These are phyloP conservation scores for Saccharomycopsis phalli DNA, from an alignment of 1,139 yeast genomes.

Conservation along the genomic window DNA sequence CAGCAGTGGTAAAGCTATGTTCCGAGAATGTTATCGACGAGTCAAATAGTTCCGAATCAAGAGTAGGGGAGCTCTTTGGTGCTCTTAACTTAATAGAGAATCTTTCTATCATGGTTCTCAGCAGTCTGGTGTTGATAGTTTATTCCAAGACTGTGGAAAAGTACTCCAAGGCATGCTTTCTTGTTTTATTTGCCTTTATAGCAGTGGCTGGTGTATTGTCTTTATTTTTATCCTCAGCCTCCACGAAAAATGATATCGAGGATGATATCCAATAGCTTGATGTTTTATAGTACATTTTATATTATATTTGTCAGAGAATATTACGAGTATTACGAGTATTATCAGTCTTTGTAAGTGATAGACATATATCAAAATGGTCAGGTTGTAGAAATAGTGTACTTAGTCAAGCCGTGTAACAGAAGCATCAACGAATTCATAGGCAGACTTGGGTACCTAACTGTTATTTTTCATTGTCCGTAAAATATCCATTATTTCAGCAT, in stretches of 20 bases:
- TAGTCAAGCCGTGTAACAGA: too few species aligned
- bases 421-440: too few species aligned
- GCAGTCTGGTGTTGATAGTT: slow-evolving; percentile 29
- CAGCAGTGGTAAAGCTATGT: slow-evolving; percentile 34
- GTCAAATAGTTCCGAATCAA: slow-evolving; percentile 22
- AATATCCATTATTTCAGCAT: slow-evolving; percentile 51
- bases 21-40: slow-evolving; percentile 5
- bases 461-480: slow-evolving; percentile 65
- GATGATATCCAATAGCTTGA: too few species aligned
- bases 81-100: slow-evolving; percentile 37
- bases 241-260: neutral
- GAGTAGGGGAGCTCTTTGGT: slow-evolving; percentile 42
- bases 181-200: slow-evolving; percentile 20
- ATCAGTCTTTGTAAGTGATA: too few species aligned
- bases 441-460: too few species aligned
- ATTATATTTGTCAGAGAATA: too few species aligned
- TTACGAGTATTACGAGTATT: too few species aligned
- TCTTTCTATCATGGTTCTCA: slow-evolving; percentile 29
- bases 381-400: too few species aligned
- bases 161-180: slow-evolving; percentile 25
- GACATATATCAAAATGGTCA: too few species aligned
- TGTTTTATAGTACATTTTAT: too few species aligned
- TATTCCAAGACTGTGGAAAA: slow-evolving; percentile 29
- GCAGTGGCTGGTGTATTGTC: slow-evolving; percentile 16
- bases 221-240: slow-evolving; percentile 13